Evolutionary conservation across 495 filamentous ascomycete species (phyloP), one percentile per base, ranked within the genome.

Genomic region (Staphylotrichum tortipilum): DNA sequence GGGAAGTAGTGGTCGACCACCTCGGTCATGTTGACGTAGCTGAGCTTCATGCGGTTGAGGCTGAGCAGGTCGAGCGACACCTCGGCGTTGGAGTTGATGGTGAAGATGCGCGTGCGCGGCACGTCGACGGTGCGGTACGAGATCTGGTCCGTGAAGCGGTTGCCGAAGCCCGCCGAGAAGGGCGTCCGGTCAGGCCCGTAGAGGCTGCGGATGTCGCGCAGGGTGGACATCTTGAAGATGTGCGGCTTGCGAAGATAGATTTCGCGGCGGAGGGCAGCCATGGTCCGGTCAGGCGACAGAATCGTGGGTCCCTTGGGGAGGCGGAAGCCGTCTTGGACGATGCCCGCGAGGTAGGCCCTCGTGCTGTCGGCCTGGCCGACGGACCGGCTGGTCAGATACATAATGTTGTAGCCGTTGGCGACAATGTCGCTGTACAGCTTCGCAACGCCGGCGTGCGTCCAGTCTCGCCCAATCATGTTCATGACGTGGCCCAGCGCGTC

Each of bases 141-240:
- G 54, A 99, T 76, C 31, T 94, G 92, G 60, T 99, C 92, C 4
- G 92, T 99, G 49, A 99, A 76, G 36, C 91, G 81, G 64, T 99
- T 99, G 48, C 92, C 92, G 64, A 99, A 99, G 0, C 92, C 92
- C 14, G 92, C 94, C 57, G 91, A 97, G 65, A 99, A 99, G 0
- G 92, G 92, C 19, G 80, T 84, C 46, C 81, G 73, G 21, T 85
- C 81, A 2, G 77, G 77, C n/a, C 79, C 81, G 60, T 95, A 99
- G 2, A 99, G 79, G 40, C 80, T 84, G 50, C 87, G 76, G 52
- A 99, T 96, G 67, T 99, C 92, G 19, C 92, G 81, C 34, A 99
- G 69, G 53, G 94, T 97, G 5, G 91, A 85, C 92, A 99, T 99
- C 70, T 99, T 99, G 79, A 99, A 99, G 4, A 97, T 88, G 61